phyloP scores from a whole-genome alignment of 805 yeast genomes.

The Yarrowia osloensis region DNA sequence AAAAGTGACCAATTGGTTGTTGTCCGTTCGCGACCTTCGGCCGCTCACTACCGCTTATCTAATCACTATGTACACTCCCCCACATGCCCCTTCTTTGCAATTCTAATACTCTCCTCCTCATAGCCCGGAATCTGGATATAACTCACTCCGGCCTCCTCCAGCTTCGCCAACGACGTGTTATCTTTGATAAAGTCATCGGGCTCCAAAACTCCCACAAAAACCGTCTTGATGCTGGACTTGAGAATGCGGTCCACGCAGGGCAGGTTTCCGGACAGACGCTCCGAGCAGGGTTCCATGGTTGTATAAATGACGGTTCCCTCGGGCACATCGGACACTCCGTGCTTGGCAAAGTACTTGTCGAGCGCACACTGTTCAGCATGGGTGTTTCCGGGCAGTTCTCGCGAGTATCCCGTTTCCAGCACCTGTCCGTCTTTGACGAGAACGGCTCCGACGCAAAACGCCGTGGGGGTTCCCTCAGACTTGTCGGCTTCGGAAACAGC shows the following conservation, averaged over 20 bases:
- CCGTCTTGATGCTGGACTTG: constrained; percentile 60
- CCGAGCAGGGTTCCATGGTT: constrained; percentile 96
- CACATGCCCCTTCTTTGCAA: constrained; percentile 81
- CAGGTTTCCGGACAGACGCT: constrained; percentile 80
- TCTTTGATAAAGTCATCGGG: constrained; percentile 85
- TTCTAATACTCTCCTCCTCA: constrained; percentile 65
- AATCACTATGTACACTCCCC: too few relatives aligned
- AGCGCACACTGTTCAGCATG: constrained; percentile 97
- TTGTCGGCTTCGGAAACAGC: constrained; percentile 79
- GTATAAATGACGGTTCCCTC: constrained; percentile 81
- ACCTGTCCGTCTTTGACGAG: constrained; percentile 64
- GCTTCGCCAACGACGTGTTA: constrained; percentile 61
- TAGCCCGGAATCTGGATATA: constrained; percentile 83
- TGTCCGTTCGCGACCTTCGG: too few relatives aligned
- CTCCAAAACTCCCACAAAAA: constrained; percentile 89
- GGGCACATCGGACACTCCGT: constrained; percentile 53
- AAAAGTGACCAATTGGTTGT: too few relatives aligned
- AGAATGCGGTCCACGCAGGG: constrained; percentile 87
- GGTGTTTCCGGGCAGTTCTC: constrained; percentile 92
- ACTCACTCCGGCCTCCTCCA: constrained; percentile 60
- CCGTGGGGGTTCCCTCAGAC: constrained; percentile 80
- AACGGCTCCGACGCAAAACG: constrained; percentile 93
- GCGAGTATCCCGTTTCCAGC: constrained; percentile 80
- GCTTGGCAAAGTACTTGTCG: constrained; percentile 60
- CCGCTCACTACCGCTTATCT: too few relatives aligned